Evolutionary conservation across 345 rosid species (phyloP), one percentile per base, ranked within the genome.

Genomic region (Combretum micranthum): DNA sequence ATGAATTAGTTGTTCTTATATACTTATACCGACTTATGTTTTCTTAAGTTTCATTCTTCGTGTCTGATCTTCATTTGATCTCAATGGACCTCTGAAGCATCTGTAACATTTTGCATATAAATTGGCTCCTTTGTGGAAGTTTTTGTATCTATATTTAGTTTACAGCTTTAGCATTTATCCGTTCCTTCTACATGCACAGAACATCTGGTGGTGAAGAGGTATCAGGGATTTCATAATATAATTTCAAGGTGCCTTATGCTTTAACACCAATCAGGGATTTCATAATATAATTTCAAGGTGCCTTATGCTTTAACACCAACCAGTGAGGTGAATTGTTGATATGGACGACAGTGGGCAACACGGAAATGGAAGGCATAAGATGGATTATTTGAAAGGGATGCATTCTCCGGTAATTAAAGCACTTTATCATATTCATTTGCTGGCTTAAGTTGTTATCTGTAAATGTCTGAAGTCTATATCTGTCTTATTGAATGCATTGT

Each of bases 301-400:
- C 15, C 26, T 46, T n/a, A 44, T 47, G 64, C 64, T 21, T 61
- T 19, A 57, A 49, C 52, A 37, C 37, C 50, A 13, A 20, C 53
- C 43, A 48, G 19, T 47, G 26, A 16, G 45, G 46, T 61, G n/a
- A n/a, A n/a, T n/a, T n/a, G 58, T 53, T 52, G 57, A 66, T 57
- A 88, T 92, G 98, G 95, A 88, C 71, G 86, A 79, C 50, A 70
- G 75, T 32, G 82, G 86, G 19, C 83, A 77, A 44, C 80, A 77
- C 49, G 86, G 80, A 43, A 82, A 73, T 61, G 98, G 85, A 42
- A 69, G 88, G 50, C 72, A 70, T 60, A 91, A 76, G 81, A 54
- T 77, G 52, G 93, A 88, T 16, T 78, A 80, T 63, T 75, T 65
- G 64, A 88, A 83, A 75, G 79, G 77, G 20, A 53, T 75, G n/a